Conservation (phyloP, 2,329 filamentous ascomycete genomes). For the Aspergillus floridensis region DNA sequence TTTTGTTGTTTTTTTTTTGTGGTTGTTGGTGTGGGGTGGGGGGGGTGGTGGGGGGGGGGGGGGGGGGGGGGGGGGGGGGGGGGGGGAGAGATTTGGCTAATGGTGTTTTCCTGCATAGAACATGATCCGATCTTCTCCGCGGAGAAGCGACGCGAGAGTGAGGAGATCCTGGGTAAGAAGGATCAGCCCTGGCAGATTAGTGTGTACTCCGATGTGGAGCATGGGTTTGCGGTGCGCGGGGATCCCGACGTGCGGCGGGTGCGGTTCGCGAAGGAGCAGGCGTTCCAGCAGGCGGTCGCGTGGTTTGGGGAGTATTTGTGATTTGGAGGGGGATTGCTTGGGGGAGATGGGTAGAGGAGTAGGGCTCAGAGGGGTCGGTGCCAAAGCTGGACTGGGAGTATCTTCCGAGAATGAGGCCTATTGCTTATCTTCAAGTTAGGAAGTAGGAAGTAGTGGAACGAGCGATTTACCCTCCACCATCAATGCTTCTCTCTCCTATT, state of each 20-base stretch:
- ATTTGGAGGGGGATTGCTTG: too few relatives aligned
- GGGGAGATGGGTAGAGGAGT: too few relatives aligned
- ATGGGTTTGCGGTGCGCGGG: constrained; percentile 69
- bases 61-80: background rate
- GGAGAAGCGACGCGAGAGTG: constrained; percentile 59
- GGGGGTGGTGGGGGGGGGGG: too few relatives aligned
- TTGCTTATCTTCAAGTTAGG: too few relatives aligned
- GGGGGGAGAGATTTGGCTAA: background rate
- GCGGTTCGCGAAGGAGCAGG: constrained; percentile 71
- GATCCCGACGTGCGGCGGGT: constrained; percentile 56
- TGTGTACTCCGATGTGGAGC: constrained; percentile 64
- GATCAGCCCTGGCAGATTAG: constrained; percentile 67
- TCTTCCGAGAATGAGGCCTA: background rate
- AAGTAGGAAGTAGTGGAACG: too few relatives aligned
- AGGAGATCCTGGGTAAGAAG: constrained; percentile 55
- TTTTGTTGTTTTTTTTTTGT: too few relatives aligned
- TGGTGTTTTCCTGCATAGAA: constrained; percentile 49
- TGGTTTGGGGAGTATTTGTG: constrained; percentile 53
- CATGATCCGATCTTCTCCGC: constrained; percentile 59
- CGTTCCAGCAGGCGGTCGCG: constrained; percentile 68
- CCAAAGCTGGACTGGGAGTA: background rate
- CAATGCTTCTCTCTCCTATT: too few relatives aligned
- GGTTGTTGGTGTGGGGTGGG: too few relatives aligned
- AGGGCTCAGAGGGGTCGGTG: background rate
- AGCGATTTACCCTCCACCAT: too few relatives aligned